Conservation (phyloP, 176 grass and related monocot genomes). For the Rhynchospora pubera region DNA sequence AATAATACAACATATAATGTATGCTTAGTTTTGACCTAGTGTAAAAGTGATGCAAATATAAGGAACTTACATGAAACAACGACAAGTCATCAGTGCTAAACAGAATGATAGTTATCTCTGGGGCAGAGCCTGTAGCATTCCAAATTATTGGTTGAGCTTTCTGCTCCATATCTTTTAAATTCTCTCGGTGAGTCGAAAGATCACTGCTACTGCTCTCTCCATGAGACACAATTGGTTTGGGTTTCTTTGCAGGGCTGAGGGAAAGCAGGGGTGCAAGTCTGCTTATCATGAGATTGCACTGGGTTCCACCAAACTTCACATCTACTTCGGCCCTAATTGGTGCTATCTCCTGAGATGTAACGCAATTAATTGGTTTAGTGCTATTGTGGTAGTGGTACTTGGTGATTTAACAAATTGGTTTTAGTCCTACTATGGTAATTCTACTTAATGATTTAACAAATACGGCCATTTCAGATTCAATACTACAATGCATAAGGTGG, state of each 20-base stretch:
- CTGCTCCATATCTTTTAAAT: constrained; percentile 33
- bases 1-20: neutral
- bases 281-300: constrained; percentile 67
- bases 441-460: constrained; percentile 11
- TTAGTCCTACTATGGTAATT: neutral
- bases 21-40: neutral
- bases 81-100: constrained; percentile 55
- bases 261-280: constrained; percentile 73
- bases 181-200: constrained; percentile 37
- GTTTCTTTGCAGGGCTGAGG: constrained; percentile 50
- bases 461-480: neutral
- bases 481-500: neutral
- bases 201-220: constrained; percentile 24
- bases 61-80: constrained; percentile 67
- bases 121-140: constrained; percentile 46
- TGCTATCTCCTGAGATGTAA: constrained; percentile 37
- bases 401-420: neutral
- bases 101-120: constrained; percentile 65
- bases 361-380: constrained; percentile 2
- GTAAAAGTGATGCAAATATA: constrained; percentile 19
- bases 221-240: constrained; percentile 54
- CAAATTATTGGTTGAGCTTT: constrained; percentile 40
- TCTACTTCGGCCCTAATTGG: constrained; percentile 68
- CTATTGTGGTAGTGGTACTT: neutral
- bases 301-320: constrained; percentile 59